A percentile compares a stretch with the other conserved stretches of the same genome.
phyloP scores from a whole-genome alignment of 2,329 filamentous ascomycete genomes.

The Diaporthe sp. region DNA sequence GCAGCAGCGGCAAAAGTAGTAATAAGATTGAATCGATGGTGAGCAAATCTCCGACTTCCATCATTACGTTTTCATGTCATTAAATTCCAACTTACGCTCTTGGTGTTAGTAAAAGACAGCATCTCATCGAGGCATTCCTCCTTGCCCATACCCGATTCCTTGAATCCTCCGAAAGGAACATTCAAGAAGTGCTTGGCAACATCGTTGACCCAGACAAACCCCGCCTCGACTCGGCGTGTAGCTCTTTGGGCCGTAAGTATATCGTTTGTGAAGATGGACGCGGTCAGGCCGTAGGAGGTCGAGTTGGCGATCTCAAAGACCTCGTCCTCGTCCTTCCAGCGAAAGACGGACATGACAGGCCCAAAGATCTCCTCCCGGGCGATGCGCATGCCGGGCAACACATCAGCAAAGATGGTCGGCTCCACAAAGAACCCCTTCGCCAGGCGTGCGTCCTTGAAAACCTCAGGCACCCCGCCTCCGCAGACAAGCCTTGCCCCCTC shows the following conservation, averaged over 20 bases:
- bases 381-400: conserved; percentile 15
- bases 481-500: neutral
- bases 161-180: conserved; percentile 3
- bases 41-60: neutral
- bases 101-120: neutral
- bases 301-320: conserved; percentile 4
- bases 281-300: conserved; percentile 17
- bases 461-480: neutral
- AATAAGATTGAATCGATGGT: neutral
- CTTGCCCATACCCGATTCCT: conserved; percentile 23
- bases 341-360: conserved; percentile 3
- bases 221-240: neutral
- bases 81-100: conserved; percentile 4
- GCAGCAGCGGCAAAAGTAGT: neutral
- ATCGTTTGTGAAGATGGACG: conserved; percentile 18
- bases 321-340: conserved; percentile 3
- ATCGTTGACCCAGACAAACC: conserved; percentile 19
- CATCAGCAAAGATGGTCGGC: conserved; percentile 30
- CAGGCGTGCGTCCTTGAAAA: neutral
- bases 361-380: conserved; percentile 32
- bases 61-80: neutral
- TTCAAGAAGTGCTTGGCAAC: conserved; percentile 1
- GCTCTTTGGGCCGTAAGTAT: conserved; percentile 4
- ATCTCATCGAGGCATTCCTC: conserved; percentile 9
- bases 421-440: conserved; percentile 19